Evolutionary conservation across 2,329 filamentous ascomycete genomes (phyloP), one percentile per base, ranked within the genome.

Genomic region (Fusarium siculi): DNA sequence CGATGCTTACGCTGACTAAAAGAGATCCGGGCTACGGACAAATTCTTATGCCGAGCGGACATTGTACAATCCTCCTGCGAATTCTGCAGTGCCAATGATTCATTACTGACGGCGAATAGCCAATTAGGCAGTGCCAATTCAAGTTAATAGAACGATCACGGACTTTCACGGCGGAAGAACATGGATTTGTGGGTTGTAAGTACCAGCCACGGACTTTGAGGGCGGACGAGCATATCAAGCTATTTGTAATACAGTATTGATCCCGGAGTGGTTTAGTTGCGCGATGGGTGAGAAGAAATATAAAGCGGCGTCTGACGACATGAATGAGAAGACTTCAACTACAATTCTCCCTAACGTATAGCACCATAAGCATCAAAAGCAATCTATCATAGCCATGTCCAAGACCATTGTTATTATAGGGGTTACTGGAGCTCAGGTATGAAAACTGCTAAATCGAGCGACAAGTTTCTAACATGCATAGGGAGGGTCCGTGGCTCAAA

Each of bases 361-460:
- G 5, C 3, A 15, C 44, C 6, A 15, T 28, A 19, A 7, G 4
- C 19, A 28, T 47, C 18, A 21, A 9, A 10, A 21, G 5, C 12
- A 15, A 28, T 4, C 18, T 28, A 15, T 5, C 9, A 8, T 21
- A 30, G 25, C 6, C 25, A 47, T 47, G 44, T 30, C 25, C 1
- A 30, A 47, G 44, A 47, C 25, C 12, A 30, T 47, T 16, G 44
- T 21, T 8, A 3, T 47, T 0, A 16, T 30, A 30, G 44, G 44
- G 0, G 44, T 21, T 11, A 47, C 44, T 2, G 44, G 44, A 5
- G 25, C 44, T 7, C 44, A 47, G 44, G 44, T 47, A 30, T 2
- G 44, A 15, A 0, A 7, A 2, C 0, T 4, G 1, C 0, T 0
- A 3, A 28, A 11, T 16, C 19, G 15, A 2, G 4, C 0, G 3